Conservation (phyloP, 176 grass and related monocot genomes). For the Carex kokanica region DNA sequence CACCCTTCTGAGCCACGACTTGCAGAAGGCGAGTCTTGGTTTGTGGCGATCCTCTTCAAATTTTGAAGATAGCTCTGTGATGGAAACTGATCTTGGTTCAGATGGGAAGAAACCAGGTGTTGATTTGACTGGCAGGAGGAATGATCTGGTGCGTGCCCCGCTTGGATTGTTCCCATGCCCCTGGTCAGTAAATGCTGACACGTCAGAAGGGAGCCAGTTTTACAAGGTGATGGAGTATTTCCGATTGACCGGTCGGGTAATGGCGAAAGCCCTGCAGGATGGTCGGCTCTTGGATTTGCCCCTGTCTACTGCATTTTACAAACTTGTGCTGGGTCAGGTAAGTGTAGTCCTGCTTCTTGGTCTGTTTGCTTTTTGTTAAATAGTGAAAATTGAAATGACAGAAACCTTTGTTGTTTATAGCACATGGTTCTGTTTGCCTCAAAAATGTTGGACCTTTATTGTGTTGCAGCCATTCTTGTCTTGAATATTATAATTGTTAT, state of each 20-base stretch:
- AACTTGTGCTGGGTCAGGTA: conserved; percentile 79
- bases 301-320: conserved; percentile 76
- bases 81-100: conserved; percentile 44
- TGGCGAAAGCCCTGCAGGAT: conserved; percentile 95
- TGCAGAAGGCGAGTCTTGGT: conserved; percentile 56
- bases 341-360: conserved; percentile 15
- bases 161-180: conserved; percentile 82
- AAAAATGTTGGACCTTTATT: background rate
- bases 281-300: conserved; percentile 79
- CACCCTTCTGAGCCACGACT: conserved; percentile 79
- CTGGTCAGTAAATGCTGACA: conserved; percentile 48
- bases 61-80: conserved; percentile 30
- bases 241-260: conserved; percentile 55
- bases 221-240: conserved; percentile 76
- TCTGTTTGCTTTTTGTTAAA: conserved; percentile 2
- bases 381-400: background rate
- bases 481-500: background rate
- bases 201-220: conserved; percentile 60
- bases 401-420: background rate
- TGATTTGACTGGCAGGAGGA: conserved; percentile 26
- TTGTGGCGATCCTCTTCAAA: conserved; percentile 67
- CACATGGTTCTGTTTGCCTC: background rate
- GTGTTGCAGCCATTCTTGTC: background rate
- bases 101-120: conserved; percentile 23
- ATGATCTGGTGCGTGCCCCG: conserved; percentile 52